Percentiles rank a stretch among this genome's conserved stretches.
phyloP scores from a whole-genome alignment of 1,284 basidiomycete genomes.

The Ustilago tritici region DNA sequence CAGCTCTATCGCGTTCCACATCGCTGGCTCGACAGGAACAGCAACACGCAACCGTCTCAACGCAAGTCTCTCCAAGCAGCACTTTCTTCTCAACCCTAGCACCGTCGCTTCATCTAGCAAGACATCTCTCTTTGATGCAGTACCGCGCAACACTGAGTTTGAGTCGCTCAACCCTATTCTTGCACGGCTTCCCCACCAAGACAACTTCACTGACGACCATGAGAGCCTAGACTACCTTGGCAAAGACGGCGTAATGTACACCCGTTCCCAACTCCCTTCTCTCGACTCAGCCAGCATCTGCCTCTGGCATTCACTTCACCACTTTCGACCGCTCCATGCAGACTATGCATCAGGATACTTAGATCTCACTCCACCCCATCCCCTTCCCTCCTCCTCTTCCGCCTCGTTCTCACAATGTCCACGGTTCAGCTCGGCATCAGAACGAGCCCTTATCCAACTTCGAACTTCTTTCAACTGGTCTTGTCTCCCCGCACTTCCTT shows the following conservation, averaged over 20 bases:
- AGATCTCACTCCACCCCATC: constrained; percentile 33
- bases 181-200: constrained; percentile 37
- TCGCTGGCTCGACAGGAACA: constrained; percentile 21
- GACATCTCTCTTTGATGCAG: constrained; percentile 41
- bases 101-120: constrained; percentile 15
- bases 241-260: constrained; percentile 44
- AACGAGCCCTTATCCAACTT: constrained; percentile 20
- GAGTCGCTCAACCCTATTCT: constrained; percentile 56
- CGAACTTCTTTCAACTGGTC: constrained; percentile 58
- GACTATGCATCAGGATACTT: constrained; percentile 58
- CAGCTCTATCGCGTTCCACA: constrained; percentile 5
- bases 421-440: constrained; percentile 31
- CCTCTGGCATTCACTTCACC: constrained; percentile 56
- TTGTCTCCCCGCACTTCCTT: constrained; percentile 31
- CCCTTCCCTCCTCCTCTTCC: constrained; percentile 13
- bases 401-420: constrained; percentile 35
- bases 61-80: constrained; percentile 30
- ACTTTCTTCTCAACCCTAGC: constrained; percentile 36
- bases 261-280: constrained; percentile 46
- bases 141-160: constrained; percentile 49
- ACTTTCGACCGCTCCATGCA: constrained; percentile 45
- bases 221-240: constrained; percentile 27
- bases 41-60: constrained; percentile 29
- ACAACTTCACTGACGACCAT: constrained; percentile 10
- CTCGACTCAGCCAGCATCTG: constrained; percentile 42